Evolutionary conservation across 2,329 filamentous ascomycete species (phyloP), one percentile per base, ranked within the genome.

Genomic region (Cercospora sp.): DNA sequence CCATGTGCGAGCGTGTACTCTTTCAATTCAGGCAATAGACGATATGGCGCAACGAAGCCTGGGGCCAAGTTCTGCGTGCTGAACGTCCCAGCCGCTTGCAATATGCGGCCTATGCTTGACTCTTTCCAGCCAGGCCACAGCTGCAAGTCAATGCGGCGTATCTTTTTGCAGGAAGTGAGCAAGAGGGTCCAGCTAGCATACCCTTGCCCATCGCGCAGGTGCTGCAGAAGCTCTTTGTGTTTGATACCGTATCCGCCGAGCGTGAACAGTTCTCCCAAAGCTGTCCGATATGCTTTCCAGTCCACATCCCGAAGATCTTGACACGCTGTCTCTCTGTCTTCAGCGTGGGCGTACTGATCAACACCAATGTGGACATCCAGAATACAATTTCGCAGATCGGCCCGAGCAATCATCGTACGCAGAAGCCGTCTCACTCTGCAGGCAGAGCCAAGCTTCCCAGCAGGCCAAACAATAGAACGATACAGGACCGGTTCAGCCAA

Each of bases 401-500:
- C 57, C 34, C 40, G 21, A 28, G 43, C 55, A 24, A 66, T 10
- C 8, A 66, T 37, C n/a, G 64, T 61, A 9, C 64, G 64, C 51
- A 65, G 10, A 16, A 65, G 49, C 24, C 62, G 49, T 43, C 30
- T 43, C n/a, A 51, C 32, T 37, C 43, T 21, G 12, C 43, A 40
- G 40, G 13, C 34, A 24, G 40, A 34, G 26, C 26, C 32, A 28
- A 40, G 7, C 32, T 32, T 45, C 18, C 28, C 49, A 21, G 30
- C 13, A 8, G 61, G 61, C 61, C 40, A 63, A 45, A 51, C 8
- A 28, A 66, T 62, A 16, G 58, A 43, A 24, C 34, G 30, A 34
- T 55, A 69, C 28, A 69, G 30, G 5, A 66, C 24, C 10, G 67
- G 67, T 34, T 66, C 63, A 26, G 63, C 67, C 58, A 66, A n/a